These are phyloP conservation scores for Aspergillus latus DNA, from an alignment of 2,329 filamentous ascomycete species.

Conservation along the genomic window DNA sequence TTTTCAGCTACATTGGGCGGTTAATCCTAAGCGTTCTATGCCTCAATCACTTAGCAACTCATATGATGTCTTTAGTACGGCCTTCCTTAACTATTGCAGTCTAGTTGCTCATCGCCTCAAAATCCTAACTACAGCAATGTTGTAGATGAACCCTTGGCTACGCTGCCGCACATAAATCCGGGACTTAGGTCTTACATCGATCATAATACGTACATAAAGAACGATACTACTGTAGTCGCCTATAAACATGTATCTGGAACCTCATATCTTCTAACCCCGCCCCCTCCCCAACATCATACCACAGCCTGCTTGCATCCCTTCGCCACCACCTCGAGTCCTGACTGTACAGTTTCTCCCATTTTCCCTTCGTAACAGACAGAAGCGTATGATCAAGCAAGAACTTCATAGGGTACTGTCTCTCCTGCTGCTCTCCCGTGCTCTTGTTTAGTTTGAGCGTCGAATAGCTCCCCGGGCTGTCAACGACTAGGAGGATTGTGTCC, in stretches of 20 bases:
- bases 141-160: too few relatives aligned
- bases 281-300: slow-evolving; percentile 83
- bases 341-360: slow-evolving; percentile 73
- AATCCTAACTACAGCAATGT: too few relatives aligned
- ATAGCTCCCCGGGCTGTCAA: slow-evolving; percentile 93
- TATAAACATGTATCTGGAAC: slow-evolving; percentile 86
- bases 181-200: too few relatives aligned
- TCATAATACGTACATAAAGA: background rate
- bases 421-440: slow-evolving; percentile 29
- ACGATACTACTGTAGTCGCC: slow-evolving; percentile 31
- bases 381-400: slow-evolving; percentile 87
- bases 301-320: slow-evolving; percentile 59
- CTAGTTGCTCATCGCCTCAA: too few relatives aligned
- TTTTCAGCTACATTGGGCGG: background rate
- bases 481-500: slow-evolving; percentile 73
- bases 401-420: slow-evolving; percentile 81
- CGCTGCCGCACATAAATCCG: too few relatives aligned
- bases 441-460: slow-evolving; percentile 73
- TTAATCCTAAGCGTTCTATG: background rate
- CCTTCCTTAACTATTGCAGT: too few relatives aligned
- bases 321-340: slow-evolving; percentile 86
- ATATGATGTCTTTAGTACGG: too few relatives aligned
- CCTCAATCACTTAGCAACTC: too few relatives aligned
- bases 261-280: slow-evolving; percentile 92
- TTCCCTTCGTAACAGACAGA: slow-evolving; percentile 48